Evolutionary conservation across 2,329 filamentous ascomycete species (phyloP).

Genomic region (Curvularia verruculosa): DNA sequence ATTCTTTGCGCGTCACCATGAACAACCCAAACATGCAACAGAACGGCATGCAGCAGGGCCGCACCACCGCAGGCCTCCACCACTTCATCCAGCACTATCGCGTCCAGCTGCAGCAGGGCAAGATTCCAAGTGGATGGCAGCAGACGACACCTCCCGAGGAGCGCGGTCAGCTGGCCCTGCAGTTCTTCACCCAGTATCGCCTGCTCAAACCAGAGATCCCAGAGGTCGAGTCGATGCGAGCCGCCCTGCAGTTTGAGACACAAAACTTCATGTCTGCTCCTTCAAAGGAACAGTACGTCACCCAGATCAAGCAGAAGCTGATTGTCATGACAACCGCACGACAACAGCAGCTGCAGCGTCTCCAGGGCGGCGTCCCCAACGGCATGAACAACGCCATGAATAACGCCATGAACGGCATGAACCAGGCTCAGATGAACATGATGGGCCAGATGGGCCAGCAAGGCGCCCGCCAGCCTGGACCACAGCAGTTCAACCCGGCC

Average conservation of each 20-base stretch:
- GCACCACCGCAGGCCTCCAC: conserved; percentile 29
- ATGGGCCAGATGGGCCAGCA: conserved; percentile 46
- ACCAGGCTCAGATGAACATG: conserved; percentile 44
- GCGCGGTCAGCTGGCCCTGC: conserved; percentile 38
- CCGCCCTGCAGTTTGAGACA: conserved; percentile 39
- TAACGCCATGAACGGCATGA: conserved; percentile 41
- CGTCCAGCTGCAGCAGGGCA: conserved; percentile 32
- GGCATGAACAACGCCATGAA: conserved; percentile 35
- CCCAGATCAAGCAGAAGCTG: conserved; percentile 39
- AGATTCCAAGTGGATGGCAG: conserved; percentile 43
- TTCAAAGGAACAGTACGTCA: conserved; percentile 42
- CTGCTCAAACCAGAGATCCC: conserved; percentile 41
- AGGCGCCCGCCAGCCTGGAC: conserved; percentile 47
- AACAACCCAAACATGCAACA: conserved; percentile 44
- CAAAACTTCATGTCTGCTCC: conserved; percentile 32
- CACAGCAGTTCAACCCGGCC: conserved; percentile 50
- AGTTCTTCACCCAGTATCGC: conserved; percentile 44
- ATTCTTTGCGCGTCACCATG: conserved; percentile 29
- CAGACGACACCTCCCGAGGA: conserved; percentile 40
- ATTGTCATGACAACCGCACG: conserved; percentile 38
- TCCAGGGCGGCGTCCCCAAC: conserved; percentile 29
- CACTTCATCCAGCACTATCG: conserved; percentile 40
- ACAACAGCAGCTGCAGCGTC: conserved; percentile 36
- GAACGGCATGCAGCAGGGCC: conserved; percentile 19
- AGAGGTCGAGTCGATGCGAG: conserved; percentile 38